Evolutionary conservation across 2,329 filamentous ascomycete species (phyloP), one percentile per base, ranked within the genome.

Genomic region (Diaporthe capsici): DNA sequence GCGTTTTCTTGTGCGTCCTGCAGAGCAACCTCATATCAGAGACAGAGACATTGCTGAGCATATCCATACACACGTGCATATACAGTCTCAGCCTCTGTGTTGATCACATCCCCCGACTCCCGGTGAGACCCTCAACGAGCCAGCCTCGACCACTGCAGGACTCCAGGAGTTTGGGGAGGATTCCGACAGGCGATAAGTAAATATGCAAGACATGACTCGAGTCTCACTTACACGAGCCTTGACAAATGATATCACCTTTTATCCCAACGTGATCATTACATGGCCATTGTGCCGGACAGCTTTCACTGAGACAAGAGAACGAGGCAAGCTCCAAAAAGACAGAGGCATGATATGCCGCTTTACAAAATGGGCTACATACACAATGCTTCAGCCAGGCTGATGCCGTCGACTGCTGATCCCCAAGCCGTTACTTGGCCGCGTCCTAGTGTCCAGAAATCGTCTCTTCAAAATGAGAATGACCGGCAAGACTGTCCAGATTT

Each of bases 191-290:
- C 47, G 44, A 53, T 39, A 22, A 28, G 15, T 39, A 15, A 15
- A 12, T 22, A 70, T 70, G 65, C 65, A 70, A 42, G 65, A 13
- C 49, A 70, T 70, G 65, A 70, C 65, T 70, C 49, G n/a, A 55
- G 49, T 31, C 12, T 63, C 34, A 70, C 65, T 55, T 55, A 70
- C 65, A 70, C 65, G n/a, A 42, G 22, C 22, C 13, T 55, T 37
- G 65, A 70, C 49, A 55, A 42, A 42, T 55, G 49, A 70, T 55
- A 68, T n/a, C 31, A 15, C 20, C 1, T 37, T 39, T 51, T 15
- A 51, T 51, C 44, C 49, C 44, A 25, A 53, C 39, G 39, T 51
- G 63, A 63, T 12, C n/a, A 61, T 17, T 9, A 20, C 31, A 17
- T 20, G 47, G 47, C 49, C 22, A 53, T 13, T 28, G 51, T 53